Percentiles rank a stretch among this genome's conserved stretches.
Evolutionary conservation across 2,329 filamentous ascomycete species (phyloP).

Genomic region (Phyllosticta citriasiana): DNA sequence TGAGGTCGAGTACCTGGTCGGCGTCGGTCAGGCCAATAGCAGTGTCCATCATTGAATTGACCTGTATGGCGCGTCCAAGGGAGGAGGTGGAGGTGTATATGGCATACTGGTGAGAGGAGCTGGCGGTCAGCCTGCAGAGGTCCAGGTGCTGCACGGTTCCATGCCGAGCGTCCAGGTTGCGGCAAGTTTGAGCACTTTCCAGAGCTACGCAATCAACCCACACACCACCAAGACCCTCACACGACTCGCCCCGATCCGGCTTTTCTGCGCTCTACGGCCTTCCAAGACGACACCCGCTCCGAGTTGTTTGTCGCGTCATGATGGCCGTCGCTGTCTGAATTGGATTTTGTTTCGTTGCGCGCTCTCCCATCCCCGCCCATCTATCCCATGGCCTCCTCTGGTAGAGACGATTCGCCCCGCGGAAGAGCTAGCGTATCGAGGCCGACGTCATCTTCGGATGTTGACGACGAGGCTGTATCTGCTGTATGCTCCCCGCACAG

Average conservation of each 20-base stretch:
- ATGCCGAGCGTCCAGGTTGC: background rate
- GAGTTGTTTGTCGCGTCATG: background rate
- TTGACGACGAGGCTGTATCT: slow-evolving; percentile 4
- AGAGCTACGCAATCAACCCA: background rate
- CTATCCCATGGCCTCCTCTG: slow-evolving; percentile 20
- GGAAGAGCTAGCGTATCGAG: slow-evolving; percentile 18
- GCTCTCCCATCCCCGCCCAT: background rate
- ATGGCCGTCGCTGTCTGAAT: background rate
- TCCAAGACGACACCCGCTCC: background rate
- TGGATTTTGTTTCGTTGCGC: background rate
- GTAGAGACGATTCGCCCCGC: slow-evolving; percentile 20
- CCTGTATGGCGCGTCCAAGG: background rate
- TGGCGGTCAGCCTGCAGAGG: background rate
- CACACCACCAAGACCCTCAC: background rate
- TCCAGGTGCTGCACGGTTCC: background rate
- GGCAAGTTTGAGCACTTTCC: slow-evolving; percentile 2
- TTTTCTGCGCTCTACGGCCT: background rate
- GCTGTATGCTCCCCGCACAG: slow-evolving; percentile 1
- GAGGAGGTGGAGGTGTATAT: background rate
- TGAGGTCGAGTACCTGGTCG: slow-evolving; percentile 75
- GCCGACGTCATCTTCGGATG: slow-evolving; percentile 3
- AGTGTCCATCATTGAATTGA: slow-evolving; percentile 67
- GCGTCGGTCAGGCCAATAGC: slow-evolving; percentile 81
- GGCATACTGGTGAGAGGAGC: background rate
- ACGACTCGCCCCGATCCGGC: background rate